phyloP scores from a whole-genome alignment of 106 monocot genomes.

The Allium cepa region DNA sequence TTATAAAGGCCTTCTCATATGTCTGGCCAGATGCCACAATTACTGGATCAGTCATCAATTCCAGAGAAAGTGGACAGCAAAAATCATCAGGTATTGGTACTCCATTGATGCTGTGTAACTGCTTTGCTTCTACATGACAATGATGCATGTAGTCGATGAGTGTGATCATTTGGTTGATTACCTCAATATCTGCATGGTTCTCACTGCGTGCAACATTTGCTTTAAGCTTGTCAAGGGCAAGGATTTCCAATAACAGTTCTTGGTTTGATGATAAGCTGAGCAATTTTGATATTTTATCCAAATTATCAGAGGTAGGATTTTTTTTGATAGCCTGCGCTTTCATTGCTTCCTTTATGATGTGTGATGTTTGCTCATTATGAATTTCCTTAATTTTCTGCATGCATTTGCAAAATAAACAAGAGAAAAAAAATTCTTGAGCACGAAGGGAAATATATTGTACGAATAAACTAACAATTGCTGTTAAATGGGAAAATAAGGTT shows the following conservation, averaged over 20 bases:
- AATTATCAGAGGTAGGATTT: constrained; percentile 25
- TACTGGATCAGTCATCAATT: constrained; percentile 95
- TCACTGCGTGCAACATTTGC: constrained; percentile 23
- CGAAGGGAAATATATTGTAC: neutral
- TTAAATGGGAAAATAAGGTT: neutral
- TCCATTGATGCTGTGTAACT: constrained; percentile 60
- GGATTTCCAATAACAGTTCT: constrained; percentile 76
- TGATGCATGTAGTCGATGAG: constrained; percentile 73
- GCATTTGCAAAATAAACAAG: constrained; percentile 9
- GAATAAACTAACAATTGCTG: too few relatives aligned
- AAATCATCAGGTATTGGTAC: constrained; percentile 80
- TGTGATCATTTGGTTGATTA: constrained; percentile 37
- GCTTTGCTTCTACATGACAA: constrained; percentile 49
- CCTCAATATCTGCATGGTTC: constrained; percentile 38
- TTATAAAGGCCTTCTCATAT: constrained; percentile 77
- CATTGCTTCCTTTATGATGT: constrained; percentile 45
- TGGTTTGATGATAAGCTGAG: constrained; percentile 63
- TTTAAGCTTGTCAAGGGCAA: constrained; percentile 82
- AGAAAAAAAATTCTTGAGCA: neutral
- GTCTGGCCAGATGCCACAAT: constrained; percentile 96
- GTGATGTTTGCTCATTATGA: constrained; percentile 27
- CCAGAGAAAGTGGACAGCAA: constrained; percentile 86
- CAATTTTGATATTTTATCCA: constrained; percentile 32
- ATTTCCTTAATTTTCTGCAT: constrained; percentile 41
- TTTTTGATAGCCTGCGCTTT: constrained; percentile 38